Evolutionary conservation across 2,329 filamentous ascomycete genomes (phyloP).

Genomic region (Penicillium sp.): DNA sequence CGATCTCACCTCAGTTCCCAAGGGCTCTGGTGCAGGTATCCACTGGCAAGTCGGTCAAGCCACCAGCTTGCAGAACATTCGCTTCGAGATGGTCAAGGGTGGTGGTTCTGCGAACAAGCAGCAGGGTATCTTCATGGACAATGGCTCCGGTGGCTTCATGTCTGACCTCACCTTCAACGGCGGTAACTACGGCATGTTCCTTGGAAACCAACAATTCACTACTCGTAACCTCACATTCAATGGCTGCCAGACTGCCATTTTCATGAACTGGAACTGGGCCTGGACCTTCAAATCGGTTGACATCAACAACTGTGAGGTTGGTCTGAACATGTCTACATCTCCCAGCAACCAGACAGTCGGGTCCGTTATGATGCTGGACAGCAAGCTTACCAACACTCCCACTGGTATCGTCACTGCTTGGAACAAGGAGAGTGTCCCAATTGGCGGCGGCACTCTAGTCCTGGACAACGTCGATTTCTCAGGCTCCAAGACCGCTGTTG

Average conservation of each 20-base stretch:
- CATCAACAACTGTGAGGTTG: constrained; percentile 75
- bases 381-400: constrained; percentile 73
- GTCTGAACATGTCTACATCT: constrained; percentile 76
- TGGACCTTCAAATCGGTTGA: constrained; percentile 78
- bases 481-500: constrained; percentile 70
- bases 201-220: constrained; percentile 88
- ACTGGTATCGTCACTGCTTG: constrained; percentile 80
- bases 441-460: constrained; percentile 79
- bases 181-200: constrained; percentile 75
- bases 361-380: constrained; percentile 82
- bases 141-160: constrained; percentile 84
- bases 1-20: constrained; percentile 70
- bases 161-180: constrained; percentile 82
- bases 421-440: constrained; percentile 61
- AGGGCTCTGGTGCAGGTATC: constrained; percentile 68
- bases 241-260: constrained; percentile 79
- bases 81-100: constrained; percentile 76
- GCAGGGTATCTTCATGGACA: constrained; percentile 82
- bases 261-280: constrained; percentile 91
- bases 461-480: constrained; percentile 89
- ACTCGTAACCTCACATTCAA: constrained; percentile 82
- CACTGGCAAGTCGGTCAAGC: constrained; percentile 89
- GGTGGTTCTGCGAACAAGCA: constrained; percentile 68
- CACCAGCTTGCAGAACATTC: constrained; percentile 78
- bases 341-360: constrained; percentile 74